Evolutionary conservation across 2,329 filamentous ascomycete species (phyloP), one percentile per base, ranked within the genome.

Genomic region (Huntiella abstrusa): DNA sequence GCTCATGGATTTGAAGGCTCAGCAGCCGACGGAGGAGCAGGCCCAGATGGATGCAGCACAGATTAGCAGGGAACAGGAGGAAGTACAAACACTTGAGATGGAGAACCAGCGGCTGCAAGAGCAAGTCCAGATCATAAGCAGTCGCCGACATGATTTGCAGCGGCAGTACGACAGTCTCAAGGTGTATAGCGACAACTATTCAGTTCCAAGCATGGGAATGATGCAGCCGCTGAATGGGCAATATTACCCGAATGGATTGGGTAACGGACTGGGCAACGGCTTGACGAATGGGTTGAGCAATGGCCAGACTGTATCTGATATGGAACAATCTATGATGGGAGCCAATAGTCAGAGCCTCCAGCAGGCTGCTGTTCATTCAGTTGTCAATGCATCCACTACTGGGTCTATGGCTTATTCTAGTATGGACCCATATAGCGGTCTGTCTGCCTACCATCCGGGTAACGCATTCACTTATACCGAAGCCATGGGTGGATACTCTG

Each of bases 1-100:
- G 52, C 73, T 88, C 52, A 83, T 84, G 57, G 71, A 77, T 44
- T 68, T 86, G 19, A 83, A 91, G 57, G 75, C 78, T 49, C 73
- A 80, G 52, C 80, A 80, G 47, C 69, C 74, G 40, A 75, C 76
- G 34, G 71, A 75, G 11, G 68, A 67, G 22, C 22, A 28, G 51
- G 70, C 65, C 67, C 64, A 66, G 45, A 65, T 70, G 45, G 64
- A 62, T 46, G 68, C 75, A 33, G 47, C 37, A 13, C 33, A 33
- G 4, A 35, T 41, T 11, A 28, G 43, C 13, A 35, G 33, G n/a
- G 48, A 49, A 8, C 38, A 37, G 22, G 40, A 46, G 16, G 48
- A 37, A 6, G 36, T 38, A 17, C 36, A 38, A 38, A 59, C 59
- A 41, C 58, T 64, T 42, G 64, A 63, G 35, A 22, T 12, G 17